A percentile compares a stretch with the other conserved stretches of the same genome.
These are phyloP conservation scores for Beauveria bassiana DNA, from an alignment of 2,329 filamentous ascomycete genomes.

Conservation along the genomic window DNA sequence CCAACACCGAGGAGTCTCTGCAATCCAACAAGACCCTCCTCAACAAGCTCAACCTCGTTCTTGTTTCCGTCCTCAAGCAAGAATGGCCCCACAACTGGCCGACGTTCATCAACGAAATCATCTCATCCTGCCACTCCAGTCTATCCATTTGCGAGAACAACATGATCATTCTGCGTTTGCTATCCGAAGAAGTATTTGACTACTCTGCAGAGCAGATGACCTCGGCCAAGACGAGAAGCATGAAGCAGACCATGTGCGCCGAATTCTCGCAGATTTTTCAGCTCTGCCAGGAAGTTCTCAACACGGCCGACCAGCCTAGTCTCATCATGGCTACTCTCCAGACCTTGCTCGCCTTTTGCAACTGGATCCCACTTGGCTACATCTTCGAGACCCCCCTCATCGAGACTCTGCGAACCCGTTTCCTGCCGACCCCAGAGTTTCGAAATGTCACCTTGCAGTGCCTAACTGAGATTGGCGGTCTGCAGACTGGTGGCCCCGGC, in stretches of 20 bases:
- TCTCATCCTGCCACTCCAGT: conserved; percentile 89
- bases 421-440: conserved; percentile 89
- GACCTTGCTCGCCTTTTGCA: conserved; percentile 90
- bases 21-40: conserved; percentile 79
- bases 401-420: conserved; percentile 84
- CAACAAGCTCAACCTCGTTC: conserved; percentile 96
- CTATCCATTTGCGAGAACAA: conserved; percentile 99
- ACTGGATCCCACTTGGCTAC: conserved; percentile 98
- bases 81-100: conserved; percentile 99
- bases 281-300: conserved; percentile 90
- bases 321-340: conserved; percentile 95
- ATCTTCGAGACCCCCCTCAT: conserved; percentile 98
- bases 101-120: conserved; percentile 99
- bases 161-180: conserved; percentile 91
- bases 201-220: conserved; percentile 99
- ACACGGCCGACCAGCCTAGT: conserved; percentile 78
- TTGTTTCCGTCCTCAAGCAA: conserved; percentile 96
- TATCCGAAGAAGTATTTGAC: conserved; percentile 98
- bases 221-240: conserved; percentile 89
- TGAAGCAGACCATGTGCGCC: conserved; percentile 98
- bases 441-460: conserved; percentile 95
- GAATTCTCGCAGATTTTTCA: conserved; percentile 99
- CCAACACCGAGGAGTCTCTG: conserved; percentile 80
- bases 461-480: conserved; percentile 89
- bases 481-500: conserved; percentile 70